phyloP scores from a whole-genome alignment of 1,284 basidiomycete genomes.

The Puccinia novopanici region DNA sequence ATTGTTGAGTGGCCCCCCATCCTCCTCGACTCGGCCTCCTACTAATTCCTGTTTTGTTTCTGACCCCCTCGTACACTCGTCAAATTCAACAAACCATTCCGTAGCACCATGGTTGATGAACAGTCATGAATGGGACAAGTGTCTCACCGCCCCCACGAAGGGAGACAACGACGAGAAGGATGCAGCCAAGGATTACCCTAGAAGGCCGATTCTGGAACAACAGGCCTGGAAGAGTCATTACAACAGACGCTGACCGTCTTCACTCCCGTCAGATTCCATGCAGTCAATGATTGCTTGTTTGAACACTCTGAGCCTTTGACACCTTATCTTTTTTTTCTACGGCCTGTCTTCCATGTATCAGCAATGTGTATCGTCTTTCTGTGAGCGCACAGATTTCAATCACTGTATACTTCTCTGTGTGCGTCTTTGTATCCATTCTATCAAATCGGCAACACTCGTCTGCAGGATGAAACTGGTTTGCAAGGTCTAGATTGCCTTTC shows the following conservation, averaged over 20 bases:
- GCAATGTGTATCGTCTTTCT: no score
- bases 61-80: neutral
- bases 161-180: neutral
- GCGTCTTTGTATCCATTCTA: no score
- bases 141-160: neutral
- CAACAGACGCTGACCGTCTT: conserved; percentile 31
- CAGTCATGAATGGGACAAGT: conserved; percentile 33
- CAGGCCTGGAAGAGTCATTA: conserved; percentile 49
- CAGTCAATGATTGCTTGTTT: no score
- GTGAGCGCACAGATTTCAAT: no score
- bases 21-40: neutral
- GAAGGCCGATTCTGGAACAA: conserved; percentile 38
- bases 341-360: no score
- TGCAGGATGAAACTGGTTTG: no score
- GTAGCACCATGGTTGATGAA: conserved; percentile 45
- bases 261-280: neutral
- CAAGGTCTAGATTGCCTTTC: no score
- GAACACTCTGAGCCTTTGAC: no score
- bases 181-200: conserved; percentile 8
- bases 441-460: no score
- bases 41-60: neutral
- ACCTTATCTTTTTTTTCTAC: no score
- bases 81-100: neutral
- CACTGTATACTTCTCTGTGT: no score
- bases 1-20: conserved; percentile 50